Conservation (phyloP, 768 basidiomycete genomes). For the Hemileccinum rubropunctum region DNA sequence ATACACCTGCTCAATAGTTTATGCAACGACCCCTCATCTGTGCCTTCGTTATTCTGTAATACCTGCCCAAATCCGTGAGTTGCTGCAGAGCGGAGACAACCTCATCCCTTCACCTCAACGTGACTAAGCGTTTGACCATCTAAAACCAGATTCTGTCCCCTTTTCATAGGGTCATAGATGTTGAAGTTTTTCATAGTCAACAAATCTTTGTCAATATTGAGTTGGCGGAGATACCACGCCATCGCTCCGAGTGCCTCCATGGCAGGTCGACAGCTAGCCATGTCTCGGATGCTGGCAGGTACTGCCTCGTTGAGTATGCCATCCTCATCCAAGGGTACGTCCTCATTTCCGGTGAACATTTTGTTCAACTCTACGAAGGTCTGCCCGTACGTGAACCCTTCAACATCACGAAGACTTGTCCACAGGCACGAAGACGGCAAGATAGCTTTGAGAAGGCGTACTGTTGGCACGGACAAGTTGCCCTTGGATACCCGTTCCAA, state of each 20-base stretch:
- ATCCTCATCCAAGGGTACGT: slow-evolving; percentile 48
- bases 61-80: slow-evolving; percentile 45
- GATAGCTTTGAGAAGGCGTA: slow-evolving; percentile 75
- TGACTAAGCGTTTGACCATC: slow-evolving; percentile 96
- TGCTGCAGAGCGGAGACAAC: neutral
- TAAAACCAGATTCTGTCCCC: slow-evolving; percentile 78
- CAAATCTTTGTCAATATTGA: slow-evolving; percentile 96
- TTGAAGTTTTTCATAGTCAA: slow-evolving; percentile 97
- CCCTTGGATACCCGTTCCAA: slow-evolving; percentile 48
- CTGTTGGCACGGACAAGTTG: slow-evolving; percentile 79
- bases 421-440: slow-evolving; percentile 82
- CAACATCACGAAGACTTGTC: slow-evolving; percentile 80
- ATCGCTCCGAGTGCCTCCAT: slow-evolving; percentile 88
- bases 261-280: slow-evolving; percentile 62
- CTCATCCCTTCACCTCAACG: slow-evolving; percentile 63
- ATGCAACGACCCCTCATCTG: slow-evolving; percentile 85
- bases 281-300: slow-evolving; percentile 72
- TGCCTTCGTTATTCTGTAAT: slow-evolving; percentile 90
- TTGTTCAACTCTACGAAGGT: slow-evolving; percentile 65
- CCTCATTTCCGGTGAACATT: slow-evolving; percentile 54
- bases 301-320: slow-evolving; percentile 35
- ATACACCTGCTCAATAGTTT: slow-evolving; percentile 79
- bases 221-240: slow-evolving; percentile 91
- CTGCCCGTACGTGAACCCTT: slow-evolving; percentile 76
- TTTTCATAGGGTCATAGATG: slow-evolving; percentile 92